Percentiles rank a stretch among this genome's conserved stretches.
Evolutionary conservation across 176 grass and related monocot species (phyloP).

Genomic region (Hyparrhenia diplandra): DNA sequence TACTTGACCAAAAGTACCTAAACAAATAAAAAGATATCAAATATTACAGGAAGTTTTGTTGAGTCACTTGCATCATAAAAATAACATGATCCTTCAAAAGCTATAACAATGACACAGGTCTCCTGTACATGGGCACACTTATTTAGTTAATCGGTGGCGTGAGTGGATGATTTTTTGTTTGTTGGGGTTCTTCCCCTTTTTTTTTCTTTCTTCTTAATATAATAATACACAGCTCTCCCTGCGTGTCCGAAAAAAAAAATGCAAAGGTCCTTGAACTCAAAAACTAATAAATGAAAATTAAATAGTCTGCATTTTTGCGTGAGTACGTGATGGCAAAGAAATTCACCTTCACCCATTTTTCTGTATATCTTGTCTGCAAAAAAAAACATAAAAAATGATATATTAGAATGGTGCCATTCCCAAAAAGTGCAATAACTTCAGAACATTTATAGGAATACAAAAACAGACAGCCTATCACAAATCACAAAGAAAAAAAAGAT

Average conservation of each 20-base stretch:
- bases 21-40: slow-evolving; percentile 7
- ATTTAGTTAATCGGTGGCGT: not conserved
- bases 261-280: not conserved
- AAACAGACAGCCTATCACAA: not conserved
- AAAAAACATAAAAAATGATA: slow-evolving; percentile 9
- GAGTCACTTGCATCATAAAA: not conserved
- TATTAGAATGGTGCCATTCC: slow-evolving; percentile 21
- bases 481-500: not conserved
- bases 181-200: not conserved
- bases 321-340: not conserved
- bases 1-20: slow-evolving; percentile 92
- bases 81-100: not conserved
- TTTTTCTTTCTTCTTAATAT: not conserved
- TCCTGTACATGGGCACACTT: not conserved
- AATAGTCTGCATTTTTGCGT: slow-evolving; percentile 2
- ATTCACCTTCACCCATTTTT: slow-evolving; percentile 90
- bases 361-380: slow-evolving; percentile 81
- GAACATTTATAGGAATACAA: not conserved
- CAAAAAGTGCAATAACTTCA: slow-evolving; percentile 1
- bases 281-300: not conserved
- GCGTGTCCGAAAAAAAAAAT: not conserved
- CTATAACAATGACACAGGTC: not conserved
- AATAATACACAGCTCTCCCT: not conserved
- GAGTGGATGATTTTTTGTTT: not conserved
- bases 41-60: not conserved